A percentile compares a stretch with the other conserved stretches of the same genome.
Evolutionary conservation across 2,329 filamentous ascomycete species (phyloP).

Genomic region (Botrytis fabae): DNA sequence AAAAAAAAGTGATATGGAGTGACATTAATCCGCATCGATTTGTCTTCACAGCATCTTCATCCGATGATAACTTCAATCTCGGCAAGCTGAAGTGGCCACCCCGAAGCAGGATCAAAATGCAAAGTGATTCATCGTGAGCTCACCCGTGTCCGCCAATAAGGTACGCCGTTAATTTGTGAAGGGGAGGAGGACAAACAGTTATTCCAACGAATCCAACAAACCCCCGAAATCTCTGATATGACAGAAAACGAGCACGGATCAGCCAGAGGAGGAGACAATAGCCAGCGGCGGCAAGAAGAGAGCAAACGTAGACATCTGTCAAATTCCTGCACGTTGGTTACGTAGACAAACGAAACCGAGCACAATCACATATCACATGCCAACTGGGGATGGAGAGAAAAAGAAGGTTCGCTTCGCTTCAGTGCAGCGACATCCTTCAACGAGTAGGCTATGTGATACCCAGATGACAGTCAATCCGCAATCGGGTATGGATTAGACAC

Average conservation of each 20-base stretch:
- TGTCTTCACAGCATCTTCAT: constrained; percentile 18
- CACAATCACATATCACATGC: constrained; percentile 14
- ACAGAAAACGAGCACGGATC: constrained; percentile 13
- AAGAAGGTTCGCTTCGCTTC: background rate
- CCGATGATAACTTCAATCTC: constrained; percentile 23
- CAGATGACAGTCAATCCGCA: background rate
- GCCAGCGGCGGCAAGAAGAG: constrained; percentile 15
- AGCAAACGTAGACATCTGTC: constrained; percentile 6
- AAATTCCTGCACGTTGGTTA: constrained; percentile 17
- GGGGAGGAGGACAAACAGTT: constrained; percentile 16
- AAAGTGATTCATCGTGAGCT: constrained; percentile 19
- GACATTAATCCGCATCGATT: constrained; percentile 10
- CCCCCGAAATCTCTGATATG: constrained; percentile 10
- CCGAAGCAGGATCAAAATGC: constrained; percentile 7
- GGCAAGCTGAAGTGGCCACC: constrained; percentile 13
- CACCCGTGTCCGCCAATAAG: constrained; percentile 15
- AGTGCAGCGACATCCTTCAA: constrained; percentile 2
- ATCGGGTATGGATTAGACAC: constrained; percentile 2
- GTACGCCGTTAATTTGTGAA: background rate
- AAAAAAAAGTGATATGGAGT: constrained; percentile 17
- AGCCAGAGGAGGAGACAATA: background rate
- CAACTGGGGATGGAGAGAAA: background rate
- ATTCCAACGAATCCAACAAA: constrained; percentile 13
- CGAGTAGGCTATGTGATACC: constrained; percentile 4
- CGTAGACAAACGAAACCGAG: constrained; percentile 10